Evolutionary conservation across 2,329 filamentous ascomycete species (phyloP).

Genomic region (Neonectria sp.): DNA sequence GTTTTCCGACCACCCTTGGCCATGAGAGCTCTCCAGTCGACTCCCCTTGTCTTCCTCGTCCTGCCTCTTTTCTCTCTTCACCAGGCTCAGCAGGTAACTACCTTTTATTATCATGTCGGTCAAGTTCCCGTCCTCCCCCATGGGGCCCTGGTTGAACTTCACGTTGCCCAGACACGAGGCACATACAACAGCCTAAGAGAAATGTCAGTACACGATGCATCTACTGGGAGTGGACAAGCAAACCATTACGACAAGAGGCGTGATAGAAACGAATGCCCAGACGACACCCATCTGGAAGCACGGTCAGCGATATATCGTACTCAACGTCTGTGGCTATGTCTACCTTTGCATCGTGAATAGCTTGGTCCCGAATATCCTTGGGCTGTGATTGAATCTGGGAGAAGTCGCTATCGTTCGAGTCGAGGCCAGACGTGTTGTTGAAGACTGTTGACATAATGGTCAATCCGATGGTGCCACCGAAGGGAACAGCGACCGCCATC

Average conservation of each 20-base stretch:
- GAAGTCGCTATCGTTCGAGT: conserved; percentile 44
- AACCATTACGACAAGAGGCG: conserved; percentile 69
- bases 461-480: conserved; percentile 76
- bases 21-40: conserved; percentile 34
- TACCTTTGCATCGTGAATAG: conserved; percentile 48
- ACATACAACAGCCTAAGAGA: conserved; percentile 44
- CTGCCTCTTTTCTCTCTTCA: conserved; percentile 37
- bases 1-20: conserved; percentile 22
- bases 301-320: conserved; percentile 6
- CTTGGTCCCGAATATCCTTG: conserved; percentile 26
- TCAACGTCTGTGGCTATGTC: conserved; percentile 1
- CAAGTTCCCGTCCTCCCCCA: conserved; percentile 44
- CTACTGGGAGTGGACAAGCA: conserved; percentile 21
- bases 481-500: conserved; percentile 71
- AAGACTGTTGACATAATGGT: conserved; percentile 80
- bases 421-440: conserved; percentile 66
- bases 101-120: conserved; percentile 49
- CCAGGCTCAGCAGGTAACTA: conserved; percentile 48
- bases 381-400: conserved; percentile 39
- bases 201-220: conserved; percentile 23
- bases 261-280: conserved; percentile 74
- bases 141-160: conserved; percentile 46
- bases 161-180: conserved; percentile 52
- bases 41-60: conserved; percentile 35
- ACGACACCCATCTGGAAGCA: conserved; percentile 67